phyloP scores from a whole-genome alignment of 179 eudicot genomes.

The Carnegiea gigantea region DNA sequence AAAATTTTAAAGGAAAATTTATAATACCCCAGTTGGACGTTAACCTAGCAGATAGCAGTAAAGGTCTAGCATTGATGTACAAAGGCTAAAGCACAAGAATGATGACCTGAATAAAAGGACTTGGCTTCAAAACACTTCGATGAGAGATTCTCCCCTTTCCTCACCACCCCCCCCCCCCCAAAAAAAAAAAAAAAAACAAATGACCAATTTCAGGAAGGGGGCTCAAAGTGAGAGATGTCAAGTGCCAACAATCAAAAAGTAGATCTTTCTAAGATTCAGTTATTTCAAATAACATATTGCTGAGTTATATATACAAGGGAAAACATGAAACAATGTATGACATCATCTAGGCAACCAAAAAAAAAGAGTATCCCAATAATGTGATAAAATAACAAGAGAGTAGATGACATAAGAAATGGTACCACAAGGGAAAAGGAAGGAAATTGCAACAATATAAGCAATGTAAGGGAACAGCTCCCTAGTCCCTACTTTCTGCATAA shows the following conservation, averaged over 20 bases:
- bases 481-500: constrained; percentile 11
- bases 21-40: not conserved
- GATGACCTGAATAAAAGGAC: not conserved
- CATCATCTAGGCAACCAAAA: not conserved
- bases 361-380: not conserved
- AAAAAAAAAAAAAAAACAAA: not conserved
- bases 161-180: not conserved
- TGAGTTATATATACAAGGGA: not conserved
- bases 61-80: not conserved
- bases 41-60: too few relatives aligned
- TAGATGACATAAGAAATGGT: not conserved
- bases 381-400: not conserved
- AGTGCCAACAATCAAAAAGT: not conserved
- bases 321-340: not conserved
- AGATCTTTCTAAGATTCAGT: not conserved
- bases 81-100: not conserved
- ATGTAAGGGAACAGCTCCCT: constrained; percentile 5
- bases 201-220: not conserved
- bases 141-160: not conserved
- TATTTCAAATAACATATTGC: not conserved
- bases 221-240: not conserved
- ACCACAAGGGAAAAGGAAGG: not conserved
- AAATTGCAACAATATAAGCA: constrained; percentile 13
- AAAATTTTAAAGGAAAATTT: not conserved
- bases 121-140: not conserved